Evolutionary conservation across 2,329 filamentous ascomycete genomes (phyloP).

Genomic region (Dactylellina parvicollis): DNA sequence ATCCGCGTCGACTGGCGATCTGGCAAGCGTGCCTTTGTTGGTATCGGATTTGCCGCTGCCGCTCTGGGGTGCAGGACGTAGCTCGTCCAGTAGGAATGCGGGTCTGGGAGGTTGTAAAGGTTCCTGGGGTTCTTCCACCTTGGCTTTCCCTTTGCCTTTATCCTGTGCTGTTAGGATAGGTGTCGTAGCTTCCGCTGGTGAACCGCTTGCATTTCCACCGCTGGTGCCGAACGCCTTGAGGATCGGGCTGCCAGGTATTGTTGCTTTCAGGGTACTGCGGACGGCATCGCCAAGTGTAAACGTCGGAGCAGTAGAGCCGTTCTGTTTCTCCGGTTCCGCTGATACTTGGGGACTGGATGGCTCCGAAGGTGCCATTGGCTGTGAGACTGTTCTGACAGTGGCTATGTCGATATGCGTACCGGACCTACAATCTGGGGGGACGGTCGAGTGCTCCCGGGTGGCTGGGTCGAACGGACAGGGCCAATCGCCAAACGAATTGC

Average conservation of each 20-base stretch:
- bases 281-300: conserved; percentile 37
- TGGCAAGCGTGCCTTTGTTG: conserved; percentile 18
- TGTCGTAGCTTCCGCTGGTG: conserved; percentile 1
- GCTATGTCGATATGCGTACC: conserved; percentile 1
- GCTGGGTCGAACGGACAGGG: conserved; percentile 13
- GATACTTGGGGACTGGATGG: conserved; percentile 38
- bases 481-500: conserved; percentile 6
- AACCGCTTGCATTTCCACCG: conserved; percentile 7
- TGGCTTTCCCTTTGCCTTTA: conserved; percentile 43
- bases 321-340: conserved; percentile 35
- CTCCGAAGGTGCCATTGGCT: conserved; percentile 49
- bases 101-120: conserved; percentile 48
- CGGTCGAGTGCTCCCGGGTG: conserved; percentile 28
- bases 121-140: conserved; percentile 23
- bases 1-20: conserved; percentile 6
- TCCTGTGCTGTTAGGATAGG: conserved; percentile 8
- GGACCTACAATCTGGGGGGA: conserved; percentile 9
- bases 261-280: conserved; percentile 33
- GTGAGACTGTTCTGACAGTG: neutral
- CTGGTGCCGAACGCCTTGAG: conserved; percentile 25
- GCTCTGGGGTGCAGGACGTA: conserved; percentile 18
- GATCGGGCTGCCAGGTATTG: conserved; percentile 43
- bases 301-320: conserved; percentile 29
- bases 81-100: conserved; percentile 42
- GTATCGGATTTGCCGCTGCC: conserved; percentile 2